These are phyloP conservation scores for Coemansia sp. DNA, from an alignment of 371 early-diverging fungal species.

Conservation along the genomic window DNA sequence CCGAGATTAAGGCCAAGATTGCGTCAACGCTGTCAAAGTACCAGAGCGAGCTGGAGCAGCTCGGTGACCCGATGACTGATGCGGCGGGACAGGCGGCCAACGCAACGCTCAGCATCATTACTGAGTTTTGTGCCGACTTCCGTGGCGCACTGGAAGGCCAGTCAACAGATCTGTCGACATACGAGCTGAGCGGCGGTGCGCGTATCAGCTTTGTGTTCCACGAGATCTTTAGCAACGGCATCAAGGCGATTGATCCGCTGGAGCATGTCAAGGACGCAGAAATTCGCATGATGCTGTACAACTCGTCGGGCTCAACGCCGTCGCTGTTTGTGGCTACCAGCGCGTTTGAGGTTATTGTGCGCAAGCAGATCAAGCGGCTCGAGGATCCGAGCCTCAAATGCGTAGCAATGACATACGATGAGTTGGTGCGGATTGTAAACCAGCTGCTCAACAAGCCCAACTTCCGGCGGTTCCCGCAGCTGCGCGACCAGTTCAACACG, in stretches of 20 bases:
- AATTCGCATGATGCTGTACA: slow-evolving; percentile 96
- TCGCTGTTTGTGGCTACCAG: slow-evolving; percentile 95
- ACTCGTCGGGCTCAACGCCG: slow-evolving; percentile 95
- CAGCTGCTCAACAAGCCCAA: slow-evolving; percentile 86
- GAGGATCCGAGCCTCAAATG: slow-evolving; percentile 96
- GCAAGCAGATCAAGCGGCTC: slow-evolving; percentile 93
- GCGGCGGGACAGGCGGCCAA: slow-evolving; percentile 65
- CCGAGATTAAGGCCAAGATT: slow-evolving; percentile 97
- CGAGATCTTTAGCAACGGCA: slow-evolving; percentile 88
- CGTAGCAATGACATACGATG: slow-evolving; percentile 91
- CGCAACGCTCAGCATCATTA: slow-evolving; percentile 89
- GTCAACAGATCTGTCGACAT: slow-evolving; percentile 84
- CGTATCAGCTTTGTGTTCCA: slow-evolving; percentile 98
- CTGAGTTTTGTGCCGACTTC: slow-evolving; percentile 95
- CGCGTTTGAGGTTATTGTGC: slow-evolving; percentile 97
- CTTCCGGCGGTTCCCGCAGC: slow-evolving; percentile 92
- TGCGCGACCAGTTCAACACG: slow-evolving; percentile 85
- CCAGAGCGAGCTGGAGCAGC: slow-evolving; percentile 74
- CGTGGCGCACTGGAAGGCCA: slow-evolving; percentile 92
- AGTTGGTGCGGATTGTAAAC: slow-evolving; percentile 88
- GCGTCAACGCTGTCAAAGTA: slow-evolving; percentile 79
- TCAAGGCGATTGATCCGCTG: slow-evolving; percentile 92
- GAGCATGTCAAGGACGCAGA: slow-evolving; percentile 97
- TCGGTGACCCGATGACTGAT: slow-evolving; percentile 89
- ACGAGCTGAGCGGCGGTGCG: slow-evolving; percentile 97